Conservation (phyloP, 2,329 filamentous ascomycete species). For the Cadophora luteo-olivacea region DNA sequence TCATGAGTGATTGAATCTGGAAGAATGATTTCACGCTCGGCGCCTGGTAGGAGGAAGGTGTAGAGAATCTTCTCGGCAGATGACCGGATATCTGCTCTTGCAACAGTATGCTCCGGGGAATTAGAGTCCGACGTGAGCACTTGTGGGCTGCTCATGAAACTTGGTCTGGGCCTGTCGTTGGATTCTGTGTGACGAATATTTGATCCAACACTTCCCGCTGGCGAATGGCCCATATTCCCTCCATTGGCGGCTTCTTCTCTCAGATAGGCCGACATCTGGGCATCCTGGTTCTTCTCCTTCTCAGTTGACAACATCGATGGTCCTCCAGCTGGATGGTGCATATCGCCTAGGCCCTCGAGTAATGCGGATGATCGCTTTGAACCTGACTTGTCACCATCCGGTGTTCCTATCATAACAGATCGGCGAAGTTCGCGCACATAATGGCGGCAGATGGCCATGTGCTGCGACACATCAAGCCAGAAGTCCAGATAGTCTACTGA, state of each 20-base stretch:
- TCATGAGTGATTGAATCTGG: slow-evolving; percentile 86
- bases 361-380: slow-evolving; percentile 87
- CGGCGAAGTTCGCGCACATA: slow-evolving; percentile 95
- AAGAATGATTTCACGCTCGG: slow-evolving; percentile 94
- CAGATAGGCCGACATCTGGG: slow-evolving; percentile 89
- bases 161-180: slow-evolving; percentile 52
- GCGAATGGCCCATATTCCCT: slow-evolving; percentile 59
- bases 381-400: slow-evolving; percentile 77
- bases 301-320: slow-evolving; percentile 69
- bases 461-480: slow-evolving; percentile 99
- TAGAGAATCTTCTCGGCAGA: slow-evolving; percentile 99
- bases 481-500: slow-evolving; percentile 99
- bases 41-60: slow-evolving; percentile 92
- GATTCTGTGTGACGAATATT: slow-evolving; percentile 55
- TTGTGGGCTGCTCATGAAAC: slow-evolving; percentile 66
- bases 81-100: slow-evolving; percentile 87
- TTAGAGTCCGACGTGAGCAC: slow-evolving; percentile 76
- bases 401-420: slow-evolving; percentile 91
- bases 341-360: slow-evolving; percentile 75
- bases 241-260: slow-evolving; percentile 67
- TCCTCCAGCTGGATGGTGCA: slow-evolving; percentile 63
- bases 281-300: slow-evolving; percentile 81
- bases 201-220: slow-evolving; percentile 50
- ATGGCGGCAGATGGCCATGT: slow-evolving; percentile 96
- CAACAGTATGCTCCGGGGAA: slow-evolving; percentile 83